Base-by-base conservation (phyloP, 2,329 filamentous ascomycete genomes). In the Xylariaceae sp. region DNA sequence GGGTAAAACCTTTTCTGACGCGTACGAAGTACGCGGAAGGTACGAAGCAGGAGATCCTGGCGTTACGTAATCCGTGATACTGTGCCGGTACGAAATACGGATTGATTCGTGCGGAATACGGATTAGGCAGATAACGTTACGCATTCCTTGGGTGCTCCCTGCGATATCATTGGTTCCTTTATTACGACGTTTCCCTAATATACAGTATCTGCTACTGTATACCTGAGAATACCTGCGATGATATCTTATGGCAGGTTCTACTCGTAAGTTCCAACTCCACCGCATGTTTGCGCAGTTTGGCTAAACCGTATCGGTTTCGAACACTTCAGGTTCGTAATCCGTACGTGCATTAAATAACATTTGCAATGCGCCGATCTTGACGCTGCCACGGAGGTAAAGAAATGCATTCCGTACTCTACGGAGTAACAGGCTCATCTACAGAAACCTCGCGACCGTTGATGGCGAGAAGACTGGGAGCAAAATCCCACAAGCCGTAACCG, bases 261-360 rank as follows among this genome's bases (percentile, higher is more conserved):
- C n/a, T n/a, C n/a, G n/a, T n/a, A 18, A 18, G 17, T 18, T 18
- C 2, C 17, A 18, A 18, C 17, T 34, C 55, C 55, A 50, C 55
- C 51, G 48, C 55, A 57, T 50, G 52, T 60, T 63, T 58, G 56
- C 44, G 47, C 51, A 55, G 56, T 45, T 51, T 57, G 53, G 61
- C 61, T 63, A 51, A 61, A 58, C 54, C 61, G 61, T 59, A 61
- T 57, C 54, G 56, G 51, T 30, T 57, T 59, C 58, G 56, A 57
- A 57, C 42, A 18, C 17, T 18, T 18, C 23, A 30, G 5, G 23
- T 30, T 30, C 23, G 23, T 30, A 4, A 5, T 30, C 5, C 23
- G 23, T 30, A 4, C 23, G 23, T 30, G 23, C 23, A 30, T 5
- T 30, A 4, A 30, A 30, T 4, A 30, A 30, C 23, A 5, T 30